Base-by-base conservation (phyloP, 805 yeast species). In the Torulaspora microellipsoides region DNA sequence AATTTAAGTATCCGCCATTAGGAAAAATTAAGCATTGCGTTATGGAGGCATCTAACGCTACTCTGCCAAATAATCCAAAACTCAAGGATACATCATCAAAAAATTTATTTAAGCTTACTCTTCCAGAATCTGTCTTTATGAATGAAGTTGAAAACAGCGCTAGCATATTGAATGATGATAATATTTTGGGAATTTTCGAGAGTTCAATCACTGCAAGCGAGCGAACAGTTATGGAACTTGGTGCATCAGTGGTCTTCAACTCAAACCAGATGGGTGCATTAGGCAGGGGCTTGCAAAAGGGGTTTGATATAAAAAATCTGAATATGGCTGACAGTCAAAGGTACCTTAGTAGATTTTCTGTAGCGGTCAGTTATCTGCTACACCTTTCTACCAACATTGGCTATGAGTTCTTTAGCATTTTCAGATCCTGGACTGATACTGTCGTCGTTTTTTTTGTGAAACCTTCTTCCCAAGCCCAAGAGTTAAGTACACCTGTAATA, bases 221-320 rank as follows among this genome's bases (percentile, higher is more conserved):
- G 47, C 69, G 96, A 37, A 88, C 88, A 0, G 75, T 88, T 34
- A 76, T 93, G 51, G 83, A 83, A 27, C 67, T 93, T 13, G 98
- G 99, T 3, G 71, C 81, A 17, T 71, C 78, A 12, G 84, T 90
- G 15, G 72, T 72, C 12, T 83, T 90, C 50, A 86, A 80, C 49
- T 82, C 83, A 35, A 69, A 78, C 1, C 72, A 76, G 43, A 76
- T 86, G n/a, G 96, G 97, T 8, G 80, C 89, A 0, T 68, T 95
- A 8, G 95, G 97, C 7, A 78, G 76, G 55, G 95, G 96, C 25
- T 67, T 93, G 45, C 89, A 86, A 53, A 75, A 76, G 46, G 99
- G 99, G 0, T 95, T 95, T 63, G 78, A 83, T 11, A 58, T 76
- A 43, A 77, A 77, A 39, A 80, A 81, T 60, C 63, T 78, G 29